phyloP scores from a whole-genome alignment of 768 basidiomycete species.

The Boletales sp. region DNA sequence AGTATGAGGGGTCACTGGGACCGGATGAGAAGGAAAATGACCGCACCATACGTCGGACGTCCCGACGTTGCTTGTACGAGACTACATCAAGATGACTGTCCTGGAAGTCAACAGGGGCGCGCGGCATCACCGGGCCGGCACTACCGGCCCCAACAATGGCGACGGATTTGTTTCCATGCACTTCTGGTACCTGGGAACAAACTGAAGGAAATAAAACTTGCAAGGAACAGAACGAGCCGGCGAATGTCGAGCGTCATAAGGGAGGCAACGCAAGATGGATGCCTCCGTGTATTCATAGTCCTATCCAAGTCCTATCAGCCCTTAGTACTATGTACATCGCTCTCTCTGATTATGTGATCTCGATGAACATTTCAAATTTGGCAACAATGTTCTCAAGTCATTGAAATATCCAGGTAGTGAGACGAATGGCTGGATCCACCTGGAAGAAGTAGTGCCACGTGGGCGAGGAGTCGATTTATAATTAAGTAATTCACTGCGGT shows the following conservation, averaged over 20 bases:
- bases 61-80: slow-evolving; percentile 49
- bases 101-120: slow-evolving; percentile 47
- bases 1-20: slow-evolving; percentile 29
- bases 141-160: slow-evolving; percentile 58
- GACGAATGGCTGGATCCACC: too few species aligned
- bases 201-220: slow-evolving; percentile 5
- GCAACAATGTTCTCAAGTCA: too few species aligned
- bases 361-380: too few species aligned
- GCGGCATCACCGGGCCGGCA: slow-evolving; percentile 51
- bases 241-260: slow-evolving; percentile 22
- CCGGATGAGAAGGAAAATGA: slow-evolving; percentile 18
- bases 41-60: slow-evolving; percentile 53
- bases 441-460: too few species aligned
- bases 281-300: too few species aligned
- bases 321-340: too few species aligned
- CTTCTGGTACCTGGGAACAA: not conserved
- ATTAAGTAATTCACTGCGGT: too few species aligned
- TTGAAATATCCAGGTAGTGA: too few species aligned
- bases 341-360: too few species aligned
- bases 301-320: too few species aligned
- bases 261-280: slow-evolving; percentile 53
- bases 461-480: too few species aligned
- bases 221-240: slow-evolving; percentile 7
- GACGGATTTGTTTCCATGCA: slow-evolving; percentile 38
- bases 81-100: slow-evolving; percentile 43